Base-by-base conservation (phyloP, 331 rosid species). In the Cydonia oblonga region DNA sequence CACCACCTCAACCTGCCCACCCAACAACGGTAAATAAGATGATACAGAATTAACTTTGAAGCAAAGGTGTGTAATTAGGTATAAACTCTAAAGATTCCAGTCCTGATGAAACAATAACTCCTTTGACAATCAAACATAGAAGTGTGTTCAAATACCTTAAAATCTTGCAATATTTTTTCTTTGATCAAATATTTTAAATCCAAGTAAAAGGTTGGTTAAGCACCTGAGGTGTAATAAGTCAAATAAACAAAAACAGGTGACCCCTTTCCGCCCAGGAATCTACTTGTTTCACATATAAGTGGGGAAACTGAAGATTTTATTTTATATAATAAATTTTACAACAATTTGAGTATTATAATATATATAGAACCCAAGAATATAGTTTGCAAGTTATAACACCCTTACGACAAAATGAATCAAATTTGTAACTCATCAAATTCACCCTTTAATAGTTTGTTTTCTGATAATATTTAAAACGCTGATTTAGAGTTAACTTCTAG, bases 1-100 rank as follows among this genome's bases (percentile, higher is more conserved):
- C 80, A 70, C 76, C 72, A 75, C 74, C 72, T 73, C 75, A 70
- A 76, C 82, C 90, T 83, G 92, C 73, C 64, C 84, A 79, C 60
- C 53, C 69, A 74, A 73, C 79, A 40, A 28, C 56, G 69, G 49
- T 71, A 51, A 38, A 38, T 70, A 29, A 68, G 79, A 82, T 65
- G 62, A 44, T 69, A 66, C 74, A 66, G 32, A 71, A 69, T 66
- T 38, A 24, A 25, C 16, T 56, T 56, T 10, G 23, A 56, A 56
- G 62, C 15, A 57, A 40, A 11, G 46, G 2, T 0, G 46, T 57
- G 15, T 20, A 23, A 57, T 4, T 57, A 59, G 14, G 33, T 59
- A 59, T 0, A 24, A 25, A 56, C 32, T 59, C 64, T 59, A 59
- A 14, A 59, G 18, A 25, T 23, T 59, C 32, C 16, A 13, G 11